A percentile compares a stretch with the other conserved stretches of the same genome.
Evolutionary conservation across 176 grass and related monocot genomes (phyloP).

Genomic region (Oropetium thomaeum): DNA sequence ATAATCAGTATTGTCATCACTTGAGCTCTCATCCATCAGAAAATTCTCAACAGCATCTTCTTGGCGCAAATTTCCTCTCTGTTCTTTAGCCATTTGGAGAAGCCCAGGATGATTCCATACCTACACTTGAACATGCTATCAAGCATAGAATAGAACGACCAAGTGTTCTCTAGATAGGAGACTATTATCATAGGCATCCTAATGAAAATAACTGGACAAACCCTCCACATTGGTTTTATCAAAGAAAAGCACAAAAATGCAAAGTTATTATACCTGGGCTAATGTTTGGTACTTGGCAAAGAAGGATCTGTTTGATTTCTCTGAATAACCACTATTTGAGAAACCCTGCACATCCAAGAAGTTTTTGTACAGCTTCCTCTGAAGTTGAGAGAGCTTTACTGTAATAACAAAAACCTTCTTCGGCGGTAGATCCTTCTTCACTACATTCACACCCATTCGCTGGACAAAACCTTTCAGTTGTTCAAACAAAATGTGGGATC

Average conservation of each 20-base stretch:
- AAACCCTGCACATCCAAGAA: conserved; percentile 95
- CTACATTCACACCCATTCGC: conserved; percentile 89
- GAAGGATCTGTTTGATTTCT: conserved; percentile 68
- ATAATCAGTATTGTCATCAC: conserved; percentile 84
- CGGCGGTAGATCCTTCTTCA: conserved; percentile 94
- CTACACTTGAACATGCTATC: conserved; percentile 39
- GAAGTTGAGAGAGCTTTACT: conserved; percentile 90
- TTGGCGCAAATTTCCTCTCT: conserved; percentile 52
- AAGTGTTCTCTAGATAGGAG: background rate
- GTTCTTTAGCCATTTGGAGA: conserved; percentile 84
- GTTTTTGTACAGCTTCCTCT: conserved; percentile 84
- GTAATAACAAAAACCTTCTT: conserved; percentile 99
- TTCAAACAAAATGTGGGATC: conserved; percentile 93
- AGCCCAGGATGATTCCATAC: conserved; percentile 99
- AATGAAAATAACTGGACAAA: background rate
- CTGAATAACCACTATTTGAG: conserved; percentile 66
- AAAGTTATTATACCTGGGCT: conserved; percentile 58
- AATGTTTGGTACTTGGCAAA: conserved; percentile 92
- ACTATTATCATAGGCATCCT: conserved; percentile 3
- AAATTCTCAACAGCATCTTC: conserved; percentile 81
- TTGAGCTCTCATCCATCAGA: conserved; percentile 78
- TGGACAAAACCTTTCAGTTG: conserved; percentile 99
- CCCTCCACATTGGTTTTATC: conserved; percentile 9
- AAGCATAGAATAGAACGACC: conserved; percentile 16
- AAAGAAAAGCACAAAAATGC: conserved; percentile 9